Evolutionary conservation across 441 rosid species (phyloP), one percentile per base, ranked within the genome.

Genomic region (Erysimum cheiri): DNA sequence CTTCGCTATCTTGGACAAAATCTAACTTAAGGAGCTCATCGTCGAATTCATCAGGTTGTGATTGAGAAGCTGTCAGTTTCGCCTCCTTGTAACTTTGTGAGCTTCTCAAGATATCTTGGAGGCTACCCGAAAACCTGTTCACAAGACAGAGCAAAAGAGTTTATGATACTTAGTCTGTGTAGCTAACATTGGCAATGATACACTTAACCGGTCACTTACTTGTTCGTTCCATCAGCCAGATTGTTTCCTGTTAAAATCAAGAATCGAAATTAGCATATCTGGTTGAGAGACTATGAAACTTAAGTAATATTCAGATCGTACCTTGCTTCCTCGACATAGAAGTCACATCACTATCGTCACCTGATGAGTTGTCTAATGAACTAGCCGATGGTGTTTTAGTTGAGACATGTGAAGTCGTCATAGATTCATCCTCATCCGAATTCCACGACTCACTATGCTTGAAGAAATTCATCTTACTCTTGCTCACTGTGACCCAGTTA

Each of bases 61-160:
- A 67, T 8, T 72, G 80, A 57, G 73, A 68, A 44, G 80, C 77
- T 54, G 70, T 39, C 22, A 57, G 65, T 67, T 72, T 72, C 3
- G 80, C 80, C 37, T 57, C 63, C 69, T 77, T 77, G 74, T 60
- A 77, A 48, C 77, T 72, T 48, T 39, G 40, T 26, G 80, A 77
- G 47, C 67, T 77, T 72, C 77, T 67, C 46, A 77, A 7, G 24
- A 77, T 72, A 11, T 77, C 72, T 37, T 49, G 66, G 8, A 77
- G 19, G 66, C 44, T 72, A 57, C 73, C 74, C 3, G 29, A 41
- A 12, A 49, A 32, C 52, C 80, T 72, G 46, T 39, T 75, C 50
- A 56, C 53, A 39, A 14, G 32, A 28, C 8, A 22, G 0, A 0
- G n/a, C 28, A 62, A 14, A 12, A 0, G 52, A 36, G 49, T 22